Evolutionary conservation across 1,284 basidiomycete species (phyloP).

Genomic region (Naganishia sp.): DNA sequence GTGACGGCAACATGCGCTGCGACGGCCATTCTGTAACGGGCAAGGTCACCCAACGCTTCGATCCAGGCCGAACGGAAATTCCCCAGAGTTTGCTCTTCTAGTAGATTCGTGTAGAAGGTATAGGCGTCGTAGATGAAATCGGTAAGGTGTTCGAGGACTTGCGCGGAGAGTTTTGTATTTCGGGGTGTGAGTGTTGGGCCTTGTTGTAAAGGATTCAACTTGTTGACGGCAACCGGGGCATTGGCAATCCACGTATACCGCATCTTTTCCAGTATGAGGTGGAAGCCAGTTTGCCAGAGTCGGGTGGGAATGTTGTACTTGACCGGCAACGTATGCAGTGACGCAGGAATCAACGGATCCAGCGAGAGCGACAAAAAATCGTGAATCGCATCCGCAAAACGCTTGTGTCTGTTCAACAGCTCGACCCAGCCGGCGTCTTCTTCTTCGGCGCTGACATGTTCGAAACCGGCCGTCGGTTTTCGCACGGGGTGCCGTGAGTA

Average conservation of each 20-base stretch:
- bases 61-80: conserved; percentile 83
- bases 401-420: conserved; percentile 56
- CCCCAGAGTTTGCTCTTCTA: conserved; percentile 75
- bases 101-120: conserved; percentile 83
- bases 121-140: conserved; percentile 96
- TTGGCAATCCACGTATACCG: conserved; percentile 70
- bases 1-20: conserved; percentile 55
- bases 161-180: conserved; percentile 25
- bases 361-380: conserved; percentile 82
- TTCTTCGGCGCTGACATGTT: conserved; percentile 9
- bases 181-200: conserved; percentile 35
- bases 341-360: conserved; percentile 80
- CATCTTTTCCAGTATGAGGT: conserved; percentile 84
- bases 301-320: conserved; percentile 94
- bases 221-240: conserved; percentile 21
- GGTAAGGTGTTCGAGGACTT: conserved; percentile 68
- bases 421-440: conserved; percentile 49
- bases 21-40: conserved; percentile 92
- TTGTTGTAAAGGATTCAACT: conserved; percentile 22
- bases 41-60: conserved; percentile 93
- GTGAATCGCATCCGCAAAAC: conserved; percentile 84
- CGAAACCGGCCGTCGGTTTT: conserved; percentile 1
- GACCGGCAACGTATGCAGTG: conserved; percentile 80
- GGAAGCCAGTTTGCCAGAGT: conserved; percentile 88
- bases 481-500: conserved; percentile 20